phyloP scores from a whole-genome alignment of 192 early-diverging fungal species.

The Backusella sp. region DNA sequence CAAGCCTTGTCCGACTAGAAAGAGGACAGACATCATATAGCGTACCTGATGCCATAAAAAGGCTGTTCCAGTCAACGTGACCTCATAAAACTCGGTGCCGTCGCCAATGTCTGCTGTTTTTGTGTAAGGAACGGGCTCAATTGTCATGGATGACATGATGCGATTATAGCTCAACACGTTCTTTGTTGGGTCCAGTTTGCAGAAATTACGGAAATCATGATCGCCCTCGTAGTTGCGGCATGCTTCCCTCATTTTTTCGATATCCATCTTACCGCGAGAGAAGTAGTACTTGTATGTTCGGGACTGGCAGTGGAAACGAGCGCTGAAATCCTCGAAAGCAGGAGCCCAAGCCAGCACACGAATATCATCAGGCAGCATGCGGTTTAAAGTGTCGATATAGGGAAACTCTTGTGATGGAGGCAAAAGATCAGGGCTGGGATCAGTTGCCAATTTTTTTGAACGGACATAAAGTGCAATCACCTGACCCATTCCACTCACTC shows the following conservation, averaged over 20 bases:
- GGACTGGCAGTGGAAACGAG: slow-evolving; percentile 81
- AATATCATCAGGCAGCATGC: slow-evolving; percentile 83
- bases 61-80: slow-evolving; percentile 82
- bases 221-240: slow-evolving; percentile 69
- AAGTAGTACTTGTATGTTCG: slow-evolving; percentile 95
- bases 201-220: slow-evolving; percentile 96
- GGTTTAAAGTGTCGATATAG: slow-evolving; percentile 83
- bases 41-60: slow-evolving; percentile 99
- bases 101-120: slow-evolving; percentile 20
- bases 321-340: slow-evolving; percentile 72
- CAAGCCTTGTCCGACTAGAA: slow-evolving; percentile 78
- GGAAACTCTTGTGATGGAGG: slow-evolving; percentile 60
- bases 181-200: slow-evolving; percentile 89
- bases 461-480: slow-evolving; percentile 81
- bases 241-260: slow-evolving; percentile 74
- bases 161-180: slow-evolving; percentile 79
- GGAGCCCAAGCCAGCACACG: slow-evolving; percentile 91
- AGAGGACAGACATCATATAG: slow-evolving; percentile 91
- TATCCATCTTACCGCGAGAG: slow-evolving; percentile 61
- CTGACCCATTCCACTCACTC: slow-evolving; percentile 90
- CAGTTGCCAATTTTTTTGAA: slow-evolving; percentile 39
- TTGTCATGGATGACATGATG: slow-evolving; percentile 61
- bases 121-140: slow-evolving; percentile 44
- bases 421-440: slow-evolving; percentile 1
- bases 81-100: slow-evolving; percentile 53